Conservation (phyloP, 441 rosid species). For the Erodium texanum region DNA sequence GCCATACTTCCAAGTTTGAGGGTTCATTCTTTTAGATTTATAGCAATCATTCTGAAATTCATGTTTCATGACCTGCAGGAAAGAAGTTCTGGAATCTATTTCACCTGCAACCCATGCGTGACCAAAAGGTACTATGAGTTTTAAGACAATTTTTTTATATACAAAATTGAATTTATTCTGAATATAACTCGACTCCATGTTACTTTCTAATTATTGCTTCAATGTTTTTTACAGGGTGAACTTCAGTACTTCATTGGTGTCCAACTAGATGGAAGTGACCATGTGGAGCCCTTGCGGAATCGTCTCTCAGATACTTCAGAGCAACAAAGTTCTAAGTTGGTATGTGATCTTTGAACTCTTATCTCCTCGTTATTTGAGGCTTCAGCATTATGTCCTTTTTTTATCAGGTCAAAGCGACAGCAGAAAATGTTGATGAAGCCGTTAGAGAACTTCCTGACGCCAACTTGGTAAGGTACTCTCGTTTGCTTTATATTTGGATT, state of each 20-base stretch:
- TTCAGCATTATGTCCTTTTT: conserved; percentile 8
- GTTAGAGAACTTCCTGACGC: conserved; percentile 98
- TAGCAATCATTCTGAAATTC: conserved; percentile 6
- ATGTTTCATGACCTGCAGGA: conserved; percentile 35
- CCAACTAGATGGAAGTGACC: conserved; percentile 89
- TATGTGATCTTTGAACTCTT: conserved; percentile 18
- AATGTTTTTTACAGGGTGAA: conserved; percentile 53
- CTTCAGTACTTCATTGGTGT: conserved; percentile 98
- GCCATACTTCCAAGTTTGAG: neutral
- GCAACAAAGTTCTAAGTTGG: conserved; percentile 65
- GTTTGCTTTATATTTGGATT: conserved; percentile 24
- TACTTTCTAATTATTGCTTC: neutral
- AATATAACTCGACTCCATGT: too few relatives aligned
- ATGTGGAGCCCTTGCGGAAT: conserved; percentile 72
- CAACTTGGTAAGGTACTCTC: conserved; percentile 70
- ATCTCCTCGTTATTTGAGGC: conserved; percentile 5
- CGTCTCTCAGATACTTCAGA: conserved; percentile 59
- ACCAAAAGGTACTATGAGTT: conserved; percentile 66
- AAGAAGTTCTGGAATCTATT: conserved; percentile 98
- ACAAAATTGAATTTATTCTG: neutral
- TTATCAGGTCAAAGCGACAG: conserved; percentile 75
- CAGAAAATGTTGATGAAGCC: conserved; percentile 89
- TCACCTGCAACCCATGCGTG: conserved; percentile 99
- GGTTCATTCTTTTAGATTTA: neutral
- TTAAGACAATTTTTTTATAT: neutral